A percentile compares a stretch with the other conserved stretches of the same genome.
phyloP scores from a whole-genome alignment of 257 asterid species.

The Leonotis leonurus region DNA sequence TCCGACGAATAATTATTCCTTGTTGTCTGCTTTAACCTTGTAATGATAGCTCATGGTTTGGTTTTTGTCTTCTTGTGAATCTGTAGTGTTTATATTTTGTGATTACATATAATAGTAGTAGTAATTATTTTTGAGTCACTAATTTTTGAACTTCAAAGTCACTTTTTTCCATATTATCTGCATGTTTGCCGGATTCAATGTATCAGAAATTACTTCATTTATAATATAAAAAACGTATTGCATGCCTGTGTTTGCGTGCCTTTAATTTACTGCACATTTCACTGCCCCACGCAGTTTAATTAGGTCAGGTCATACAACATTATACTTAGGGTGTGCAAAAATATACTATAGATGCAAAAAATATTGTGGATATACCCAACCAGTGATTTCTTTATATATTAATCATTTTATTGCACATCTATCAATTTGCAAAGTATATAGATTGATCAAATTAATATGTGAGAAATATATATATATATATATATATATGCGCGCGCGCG shows the following conservation, averaged over 20 bases:
- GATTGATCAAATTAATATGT: background rate
- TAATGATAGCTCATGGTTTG: background rate
- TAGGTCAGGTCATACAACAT: background rate
- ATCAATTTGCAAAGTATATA: background rate
- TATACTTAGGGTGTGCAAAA: no score
- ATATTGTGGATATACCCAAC: no score
- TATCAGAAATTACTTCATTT: background rate
- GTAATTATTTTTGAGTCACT: background rate
- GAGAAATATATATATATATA: no score
- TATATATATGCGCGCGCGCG: no score
- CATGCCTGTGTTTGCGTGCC: background rate
- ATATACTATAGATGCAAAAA: no score
- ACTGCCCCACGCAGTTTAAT: background rate
- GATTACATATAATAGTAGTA: background rate
- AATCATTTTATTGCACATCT: background rate
- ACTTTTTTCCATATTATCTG: constrained; percentile 19
- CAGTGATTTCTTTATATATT: background rate
- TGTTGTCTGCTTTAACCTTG: constrained; percentile 13
- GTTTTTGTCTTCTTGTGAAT: constrained; percentile 18
- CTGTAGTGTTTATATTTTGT: background rate
- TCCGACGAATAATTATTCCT: constrained; percentile 33
- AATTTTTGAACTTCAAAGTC: constrained; percentile 12
- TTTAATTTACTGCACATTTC: constrained; percentile 3
- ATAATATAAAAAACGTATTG: background rate
- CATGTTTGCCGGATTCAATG: constrained; percentile 13